Percentiles rank a stretch among this genome's conserved stretches.
These are phyloP conservation scores for Hericium rajendrae DNA, from an alignment of 768 basidiomycete species.

Conservation along the genomic window DNA sequence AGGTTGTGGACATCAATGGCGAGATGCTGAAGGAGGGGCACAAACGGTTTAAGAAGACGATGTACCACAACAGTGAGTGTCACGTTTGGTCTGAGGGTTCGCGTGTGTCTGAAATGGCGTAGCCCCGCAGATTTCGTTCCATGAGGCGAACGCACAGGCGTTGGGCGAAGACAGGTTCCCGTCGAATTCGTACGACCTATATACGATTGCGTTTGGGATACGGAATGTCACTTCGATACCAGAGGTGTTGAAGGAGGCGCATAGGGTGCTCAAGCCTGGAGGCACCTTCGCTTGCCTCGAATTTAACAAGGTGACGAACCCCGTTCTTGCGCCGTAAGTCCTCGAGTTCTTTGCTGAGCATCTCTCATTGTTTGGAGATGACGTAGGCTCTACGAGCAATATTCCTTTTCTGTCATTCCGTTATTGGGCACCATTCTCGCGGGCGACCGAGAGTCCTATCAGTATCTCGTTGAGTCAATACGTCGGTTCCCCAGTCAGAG, in stretches of 20 bases:
- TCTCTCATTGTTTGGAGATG: not conserved
- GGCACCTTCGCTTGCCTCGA: conserved; percentile 94
- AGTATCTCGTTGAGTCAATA: conserved; percentile 97
- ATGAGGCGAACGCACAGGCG: conserved; percentile 86
- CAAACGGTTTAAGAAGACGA: conserved; percentile 87
- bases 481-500: conserved; percentile 84
- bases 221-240: conserved; percentile 93
- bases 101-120: conserved; percentile 5
- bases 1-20: conserved; percentile 88
- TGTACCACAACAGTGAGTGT: conserved; percentile 90
- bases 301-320: conserved; percentile 88
- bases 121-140: conserved; percentile 92
- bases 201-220: conserved; percentile 98
- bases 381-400: conserved; percentile 80
- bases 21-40: conserved; percentile 55
- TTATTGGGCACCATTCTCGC: conserved; percentile 94
- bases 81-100: not conserved
- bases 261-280: conserved; percentile 93
- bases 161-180: conserved; percentile 59
- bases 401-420: conserved; percentile 94
- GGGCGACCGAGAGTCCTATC: conserved; percentile 89
- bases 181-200: conserved; percentile 84
- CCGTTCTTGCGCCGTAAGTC: conserved; percentile 78
- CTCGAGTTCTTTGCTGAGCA: not conserved
- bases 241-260: conserved; percentile 77